phyloP scores from a whole-genome alignment of 495 filamentous ascomycete species.

The Aspergillus homomorphus region DNA sequence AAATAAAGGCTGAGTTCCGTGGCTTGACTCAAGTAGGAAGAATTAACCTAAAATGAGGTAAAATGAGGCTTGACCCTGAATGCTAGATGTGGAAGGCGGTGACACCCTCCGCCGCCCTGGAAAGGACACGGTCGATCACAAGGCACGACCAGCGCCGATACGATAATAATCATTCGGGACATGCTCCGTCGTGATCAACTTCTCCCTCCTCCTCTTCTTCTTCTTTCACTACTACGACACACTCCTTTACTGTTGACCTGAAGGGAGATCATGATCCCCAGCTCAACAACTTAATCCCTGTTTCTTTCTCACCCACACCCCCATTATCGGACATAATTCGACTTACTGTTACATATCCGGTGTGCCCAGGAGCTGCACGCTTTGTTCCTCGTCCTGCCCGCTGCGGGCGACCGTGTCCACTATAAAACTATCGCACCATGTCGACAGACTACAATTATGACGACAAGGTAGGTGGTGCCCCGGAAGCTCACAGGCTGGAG shows the following conservation, averaged over 20 bases:
- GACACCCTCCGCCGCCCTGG: conserved; percentile 12
- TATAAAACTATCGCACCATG: conserved; percentile 58
- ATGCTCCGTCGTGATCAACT: conserved; percentile 14
- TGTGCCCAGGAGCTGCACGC: background rate
- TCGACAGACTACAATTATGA: conserved; percentile 98
- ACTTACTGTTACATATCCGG: conserved; percentile 3
- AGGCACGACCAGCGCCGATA: conserved; percentile 16
- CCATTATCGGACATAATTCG: conserved; percentile 1
- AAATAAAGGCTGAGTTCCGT: too few species aligned
- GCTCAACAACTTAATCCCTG: conserved; percentile 14
- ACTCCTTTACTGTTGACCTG: conserved; percentile 25
- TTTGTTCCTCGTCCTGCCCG: conserved; percentile 19
- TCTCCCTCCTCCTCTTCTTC: conserved; percentile 9
- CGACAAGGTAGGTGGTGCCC: conserved; percentile 62
- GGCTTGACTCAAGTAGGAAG: too few species aligned
- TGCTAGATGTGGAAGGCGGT: conserved; percentile 26
- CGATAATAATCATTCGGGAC: conserved; percentile 19
- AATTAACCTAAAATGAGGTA: background rate
- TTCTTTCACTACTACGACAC: conserved; percentile 17
- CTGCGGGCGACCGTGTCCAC: conserved; percentile 40
- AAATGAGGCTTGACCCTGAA: conserved; percentile 3
- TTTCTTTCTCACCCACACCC: conserved; percentile 2
- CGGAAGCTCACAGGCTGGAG: background rate
- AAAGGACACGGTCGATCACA: conserved; percentile 36
- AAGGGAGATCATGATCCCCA: conserved; percentile 24